phyloP scores from a whole-genome alignment of 2,329 filamentous ascomycete genomes.

The Calonectria hongkongensis region DNA sequence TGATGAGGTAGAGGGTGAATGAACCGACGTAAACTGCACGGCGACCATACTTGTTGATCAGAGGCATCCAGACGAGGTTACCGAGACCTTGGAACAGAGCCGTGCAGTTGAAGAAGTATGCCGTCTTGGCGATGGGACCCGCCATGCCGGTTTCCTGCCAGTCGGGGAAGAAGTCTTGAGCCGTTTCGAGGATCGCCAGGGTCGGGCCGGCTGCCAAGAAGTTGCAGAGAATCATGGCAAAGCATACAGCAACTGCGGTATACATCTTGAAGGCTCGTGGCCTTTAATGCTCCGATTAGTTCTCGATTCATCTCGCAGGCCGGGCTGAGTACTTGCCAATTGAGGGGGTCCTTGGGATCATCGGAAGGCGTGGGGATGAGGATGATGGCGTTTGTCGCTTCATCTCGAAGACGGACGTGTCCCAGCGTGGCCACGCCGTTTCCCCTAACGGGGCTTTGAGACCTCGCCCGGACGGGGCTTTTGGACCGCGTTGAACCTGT shows the following conservation, averaged over 20 bases:
- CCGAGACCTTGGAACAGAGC: conserved; percentile 43
- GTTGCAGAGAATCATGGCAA: conserved; percentile 44
- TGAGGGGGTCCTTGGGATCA: conserved; percentile 69
- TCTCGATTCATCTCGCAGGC: not conserved
- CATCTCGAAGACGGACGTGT: conserved; percentile 42
- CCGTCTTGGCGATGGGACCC: conserved; percentile 41
- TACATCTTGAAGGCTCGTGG: conserved; percentile 53
- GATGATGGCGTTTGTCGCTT: conserved; percentile 64
- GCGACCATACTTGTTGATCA: conserved; percentile 44
- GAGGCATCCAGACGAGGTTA: conserved; percentile 44
- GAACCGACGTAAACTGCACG: conserved; percentile 40
- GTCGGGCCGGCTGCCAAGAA: conserved; percentile 45
- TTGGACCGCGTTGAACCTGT: conserved; percentile 20
- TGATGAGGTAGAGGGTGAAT: conserved; percentile 41
- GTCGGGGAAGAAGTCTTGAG: conserved; percentile 40
- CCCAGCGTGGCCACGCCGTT: conserved; percentile 36
- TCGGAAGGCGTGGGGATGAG: conserved; percentile 68
- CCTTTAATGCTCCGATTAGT: conserved; percentile 50
- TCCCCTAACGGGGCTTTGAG: not conserved
- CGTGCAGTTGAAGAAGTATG: conserved; percentile 44
- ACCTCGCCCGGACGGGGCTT: not conserved
- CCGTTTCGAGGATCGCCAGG: conserved; percentile 40
- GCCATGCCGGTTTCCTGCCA: conserved; percentile 35
- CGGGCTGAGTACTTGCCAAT: conserved; percentile 52
- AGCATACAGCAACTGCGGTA: conserved; percentile 42